phyloP scores from a whole-genome alignment of 768 basidiomycete genomes.

The Pholiota microspora region DNA sequence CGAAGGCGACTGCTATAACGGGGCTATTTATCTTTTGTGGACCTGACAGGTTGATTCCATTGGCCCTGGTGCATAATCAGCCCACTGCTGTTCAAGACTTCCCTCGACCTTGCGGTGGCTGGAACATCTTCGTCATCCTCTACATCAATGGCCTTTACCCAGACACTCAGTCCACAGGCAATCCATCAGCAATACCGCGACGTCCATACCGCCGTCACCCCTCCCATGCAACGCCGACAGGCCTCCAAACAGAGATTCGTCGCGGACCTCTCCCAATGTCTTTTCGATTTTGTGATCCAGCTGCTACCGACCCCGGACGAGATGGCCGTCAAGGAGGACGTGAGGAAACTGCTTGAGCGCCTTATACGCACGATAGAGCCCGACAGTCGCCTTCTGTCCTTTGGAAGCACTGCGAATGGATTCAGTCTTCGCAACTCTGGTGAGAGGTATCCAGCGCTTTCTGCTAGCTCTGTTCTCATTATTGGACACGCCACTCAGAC shows the following conservation, averaged over 20 bases:
- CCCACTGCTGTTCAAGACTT: constrained; percentile 14
- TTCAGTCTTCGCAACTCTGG: constrained; percentile 97
- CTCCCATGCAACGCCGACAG: constrained; percentile 37
- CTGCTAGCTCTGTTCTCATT: constrained; percentile 5
- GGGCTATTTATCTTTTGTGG: constrained; percentile 28
- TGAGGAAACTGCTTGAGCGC: constrained; percentile 90
- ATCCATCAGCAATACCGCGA: constrained; percentile 35
- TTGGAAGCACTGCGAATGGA: constrained; percentile 96
- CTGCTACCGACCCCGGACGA: constrained; percentile 88
- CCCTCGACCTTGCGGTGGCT: constrained; percentile 21
- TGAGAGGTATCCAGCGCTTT: constrained; percentile 26
- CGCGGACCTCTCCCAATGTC: constrained; percentile 81
- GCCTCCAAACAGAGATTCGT: constrained; percentile 63
- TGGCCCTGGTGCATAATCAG: constrained; percentile 24
- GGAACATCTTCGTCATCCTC: constrained; percentile 14
- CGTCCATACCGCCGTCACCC: constrained; percentile 24
- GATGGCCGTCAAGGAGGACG: constrained; percentile 93
- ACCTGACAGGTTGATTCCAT: constrained; percentile 27
- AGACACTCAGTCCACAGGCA: constrained; percentile 36
- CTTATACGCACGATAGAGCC: constrained; percentile 96
- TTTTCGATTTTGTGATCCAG: constrained; percentile 93
- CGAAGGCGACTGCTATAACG: constrained; percentile 24
- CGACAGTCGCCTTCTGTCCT: constrained; percentile 84
- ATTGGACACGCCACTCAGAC: constrained; percentile 45
- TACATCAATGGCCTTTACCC: constrained; percentile 38